A percentile compares a stretch with the other conserved stretches of the same genome.
Evolutionary conservation across 352 stramenopile genomes (phyloP).

Genomic region (Phytophthora tentaculata): DNA sequence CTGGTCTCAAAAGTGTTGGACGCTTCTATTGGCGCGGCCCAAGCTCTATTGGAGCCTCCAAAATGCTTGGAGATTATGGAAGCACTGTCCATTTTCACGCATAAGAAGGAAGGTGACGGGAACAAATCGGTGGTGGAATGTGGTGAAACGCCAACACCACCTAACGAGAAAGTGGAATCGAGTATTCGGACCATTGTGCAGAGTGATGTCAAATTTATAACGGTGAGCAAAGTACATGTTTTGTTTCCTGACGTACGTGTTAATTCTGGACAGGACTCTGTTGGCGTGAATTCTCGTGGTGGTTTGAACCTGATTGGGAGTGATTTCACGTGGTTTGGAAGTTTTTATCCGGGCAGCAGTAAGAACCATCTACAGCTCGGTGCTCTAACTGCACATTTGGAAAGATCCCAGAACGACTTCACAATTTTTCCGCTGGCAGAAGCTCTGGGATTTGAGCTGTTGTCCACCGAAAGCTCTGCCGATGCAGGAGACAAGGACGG

Average conservation of each 20-base stretch:
- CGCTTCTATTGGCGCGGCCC: constrained; percentile 38
- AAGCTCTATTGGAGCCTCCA: constrained; percentile 33
- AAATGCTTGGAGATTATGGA: constrained; percentile 39
- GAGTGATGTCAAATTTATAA: constrained; percentile 42
- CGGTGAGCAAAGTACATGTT: constrained; percentile 39
- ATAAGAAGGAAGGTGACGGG: constrained; percentile 7
- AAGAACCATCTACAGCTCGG: constrained; percentile 30
- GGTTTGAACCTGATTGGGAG: constrained; percentile 23
- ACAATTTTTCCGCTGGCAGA: constrained; percentile 17
- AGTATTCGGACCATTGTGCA: constrained; percentile 18
- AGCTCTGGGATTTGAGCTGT: constrained; percentile 33
- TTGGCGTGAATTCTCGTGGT: constrained; percentile 4
- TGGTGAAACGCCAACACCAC: constrained; percentile 1
- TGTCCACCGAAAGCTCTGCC: constrained; percentile 27
- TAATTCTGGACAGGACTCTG: not conserved
- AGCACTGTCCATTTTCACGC: constrained; percentile 26
- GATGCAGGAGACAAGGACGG: constrained; percentile 26
- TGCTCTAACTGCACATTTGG: constrained; percentile 16
- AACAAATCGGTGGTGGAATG: constrained; percentile 1
- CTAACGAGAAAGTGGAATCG: not conserved
- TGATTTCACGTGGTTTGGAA: constrained; percentile 32
- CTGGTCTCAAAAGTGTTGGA: constrained; percentile 40
- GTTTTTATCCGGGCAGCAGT: constrained; percentile 11
- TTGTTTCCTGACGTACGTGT: constrained; percentile 10
- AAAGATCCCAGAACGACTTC: constrained; percentile 1